A percentile compares a stretch with the other conserved stretches of the same genome.
Conservation (phyloP, 1,284 basidiomycete genomes). For the Chalciporus piperatoides region DNA sequence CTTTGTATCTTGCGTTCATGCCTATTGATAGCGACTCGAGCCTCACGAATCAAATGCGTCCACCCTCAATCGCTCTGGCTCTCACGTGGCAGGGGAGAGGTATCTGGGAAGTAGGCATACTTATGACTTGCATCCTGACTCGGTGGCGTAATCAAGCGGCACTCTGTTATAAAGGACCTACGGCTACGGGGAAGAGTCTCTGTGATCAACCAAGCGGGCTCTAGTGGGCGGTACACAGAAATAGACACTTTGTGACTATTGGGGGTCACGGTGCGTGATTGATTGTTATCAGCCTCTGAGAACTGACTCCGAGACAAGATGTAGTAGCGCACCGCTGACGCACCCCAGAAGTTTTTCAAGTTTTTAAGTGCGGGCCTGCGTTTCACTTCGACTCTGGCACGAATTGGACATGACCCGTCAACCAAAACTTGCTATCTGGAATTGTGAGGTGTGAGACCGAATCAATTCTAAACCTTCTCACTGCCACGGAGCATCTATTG, state of each 20-base stretch:
- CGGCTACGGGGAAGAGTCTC: no score
- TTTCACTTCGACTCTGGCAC: no score
- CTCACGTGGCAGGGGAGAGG: neutral
- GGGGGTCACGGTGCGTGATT: no score
- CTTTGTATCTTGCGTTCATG: constrained; percentile 42
- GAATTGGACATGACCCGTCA: neutral
- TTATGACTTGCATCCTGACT: neutral
- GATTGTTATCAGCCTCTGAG: neutral
- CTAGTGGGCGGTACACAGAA: neutral
- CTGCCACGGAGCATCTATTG: no score
- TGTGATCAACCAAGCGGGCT: neutral
- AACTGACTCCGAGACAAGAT: neutral
- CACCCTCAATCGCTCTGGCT: constrained; percentile 50
- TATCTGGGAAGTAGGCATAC: neutral
- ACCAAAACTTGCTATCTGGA: neutral
- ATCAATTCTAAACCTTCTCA: no score
- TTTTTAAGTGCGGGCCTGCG: no score
- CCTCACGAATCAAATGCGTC: constrained; percentile 77
- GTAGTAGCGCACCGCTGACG: neutral
- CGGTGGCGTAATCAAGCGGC: no score
- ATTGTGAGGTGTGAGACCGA: no score
- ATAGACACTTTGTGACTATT: constrained; percentile 1
- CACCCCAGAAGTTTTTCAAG: no score
- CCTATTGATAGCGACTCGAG: constrained; percentile 49
- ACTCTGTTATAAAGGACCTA: no score